phyloP scores from a whole-genome alignment of 306 rosid genomes.

The Ormosia semicastrata region DNA sequence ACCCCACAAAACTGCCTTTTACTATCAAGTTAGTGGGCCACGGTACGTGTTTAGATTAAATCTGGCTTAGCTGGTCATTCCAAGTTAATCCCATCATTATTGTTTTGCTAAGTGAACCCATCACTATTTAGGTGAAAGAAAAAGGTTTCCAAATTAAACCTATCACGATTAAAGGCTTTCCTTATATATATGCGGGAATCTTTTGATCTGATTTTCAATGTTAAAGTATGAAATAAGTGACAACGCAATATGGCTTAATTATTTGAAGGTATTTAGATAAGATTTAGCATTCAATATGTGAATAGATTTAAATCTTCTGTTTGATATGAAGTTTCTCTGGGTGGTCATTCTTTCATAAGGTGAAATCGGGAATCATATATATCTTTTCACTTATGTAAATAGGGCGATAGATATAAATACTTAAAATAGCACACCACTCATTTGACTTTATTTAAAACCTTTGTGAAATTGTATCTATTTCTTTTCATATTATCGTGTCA shows the following conservation, averaged over 20 bases:
- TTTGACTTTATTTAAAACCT: too few relatives aligned
- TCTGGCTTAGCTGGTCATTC: conserved; percentile 71
- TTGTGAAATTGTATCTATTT: too few relatives aligned
- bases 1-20: conserved; percentile 62
- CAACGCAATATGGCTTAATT: not conserved
- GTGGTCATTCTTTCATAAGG: too few relatives aligned
- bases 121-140: conserved; percentile 39
- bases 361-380: too few relatives aligned
- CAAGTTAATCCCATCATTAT: conserved; percentile 53
- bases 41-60: conserved; percentile 43
- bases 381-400: too few relatives aligned
- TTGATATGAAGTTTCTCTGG: too few relatives aligned
- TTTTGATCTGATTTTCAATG: conserved; percentile 9
- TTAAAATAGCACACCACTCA: too few relatives aligned
- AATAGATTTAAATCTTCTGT: too few relatives aligned
- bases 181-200: conserved; percentile 34
- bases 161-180: conserved; percentile 46
- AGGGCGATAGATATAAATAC: too few relatives aligned
- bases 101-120: conserved; percentile 42
- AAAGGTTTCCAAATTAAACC: conserved; percentile 41
- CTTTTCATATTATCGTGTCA: too few relatives aligned
- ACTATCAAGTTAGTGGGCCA: conserved; percentile 59
- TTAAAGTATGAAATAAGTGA: not conserved
- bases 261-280: not conserved
- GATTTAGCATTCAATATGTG: not conserved